These are phyloP conservation scores for Oropetium thomaeum DNA, from an alignment of 176 grass and related monocot species.

Conservation along the genomic window DNA sequence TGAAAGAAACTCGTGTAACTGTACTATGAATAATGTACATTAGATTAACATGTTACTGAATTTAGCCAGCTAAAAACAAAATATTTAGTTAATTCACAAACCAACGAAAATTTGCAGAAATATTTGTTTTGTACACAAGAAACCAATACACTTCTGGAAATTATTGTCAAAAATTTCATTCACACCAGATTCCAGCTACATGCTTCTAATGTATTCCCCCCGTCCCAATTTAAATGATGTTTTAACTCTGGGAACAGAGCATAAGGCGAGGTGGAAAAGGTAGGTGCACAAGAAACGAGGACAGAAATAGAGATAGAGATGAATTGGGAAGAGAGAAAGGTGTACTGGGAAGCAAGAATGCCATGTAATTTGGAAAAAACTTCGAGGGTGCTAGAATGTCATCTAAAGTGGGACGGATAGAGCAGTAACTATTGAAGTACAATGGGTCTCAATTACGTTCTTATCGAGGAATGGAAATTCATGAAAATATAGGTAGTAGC, in stretches of 20 bases:
- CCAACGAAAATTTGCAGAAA: neutral
- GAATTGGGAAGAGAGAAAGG: too few relatives aligned
- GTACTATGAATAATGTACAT: slow-evolving; percentile 11
- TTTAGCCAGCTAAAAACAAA: slow-evolving; percentile 17
- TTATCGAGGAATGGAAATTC: neutral
- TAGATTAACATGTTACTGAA: slow-evolving; percentile 13
- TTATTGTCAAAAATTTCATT: neutral
- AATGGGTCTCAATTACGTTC: neutral
- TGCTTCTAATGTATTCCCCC: too few relatives aligned
- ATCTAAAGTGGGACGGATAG: too few relatives aligned
- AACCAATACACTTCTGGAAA: neutral
- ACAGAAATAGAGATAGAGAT: too few relatives aligned
- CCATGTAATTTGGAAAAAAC: too few relatives aligned
- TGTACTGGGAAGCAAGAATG: too few relatives aligned
- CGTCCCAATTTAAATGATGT: too few relatives aligned
- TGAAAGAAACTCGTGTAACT: slow-evolving; percentile 26
- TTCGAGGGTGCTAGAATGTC: too few relatives aligned
- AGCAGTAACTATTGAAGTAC: neutral
- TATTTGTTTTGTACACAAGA: neutral
- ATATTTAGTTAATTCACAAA: neutral
- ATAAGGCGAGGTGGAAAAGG: too few relatives aligned
- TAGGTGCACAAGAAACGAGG: too few relatives aligned
- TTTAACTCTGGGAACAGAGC: too few relatives aligned
- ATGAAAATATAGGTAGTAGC: neutral
- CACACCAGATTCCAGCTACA: neutral